Evolutionary conservation across 306 rosid genomes (phyloP).

Genomic region (Dalbergia oliveri): DNA sequence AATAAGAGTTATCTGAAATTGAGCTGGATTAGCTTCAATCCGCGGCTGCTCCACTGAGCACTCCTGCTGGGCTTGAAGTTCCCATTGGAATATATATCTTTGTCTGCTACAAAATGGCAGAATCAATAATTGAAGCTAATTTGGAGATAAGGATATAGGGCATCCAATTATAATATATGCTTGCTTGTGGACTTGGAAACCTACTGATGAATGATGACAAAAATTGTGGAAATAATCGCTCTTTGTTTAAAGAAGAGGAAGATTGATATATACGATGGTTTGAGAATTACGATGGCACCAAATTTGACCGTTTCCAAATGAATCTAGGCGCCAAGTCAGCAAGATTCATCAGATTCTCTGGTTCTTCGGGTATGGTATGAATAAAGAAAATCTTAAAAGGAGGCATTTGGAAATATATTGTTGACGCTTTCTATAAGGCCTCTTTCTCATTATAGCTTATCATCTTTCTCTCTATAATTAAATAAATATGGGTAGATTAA

Average conservation of each 20-base stretch:
- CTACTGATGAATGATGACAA: too few species aligned
- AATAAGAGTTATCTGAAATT: not conserved
- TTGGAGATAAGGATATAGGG: not conserved
- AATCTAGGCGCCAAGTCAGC: not conserved
- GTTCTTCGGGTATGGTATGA: not conserved
- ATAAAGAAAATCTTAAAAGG: not conserved
- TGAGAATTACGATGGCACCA: not conserved
- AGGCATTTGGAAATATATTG: slow-evolving; percentile 6
- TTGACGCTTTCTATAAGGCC: not conserved
- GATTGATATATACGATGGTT: not conserved
- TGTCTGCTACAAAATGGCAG: not conserved
- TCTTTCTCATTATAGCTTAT: not conserved
- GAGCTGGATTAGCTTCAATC: slow-evolving; percentile 10
- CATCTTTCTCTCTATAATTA: too few species aligned
- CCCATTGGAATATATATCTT: not conserved
- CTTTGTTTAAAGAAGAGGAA: not conserved
- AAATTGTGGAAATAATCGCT: not conserved
- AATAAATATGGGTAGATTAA: too few species aligned
- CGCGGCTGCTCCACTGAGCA: not conserved
- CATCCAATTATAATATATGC: not conserved
- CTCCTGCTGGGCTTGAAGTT: not conserved
- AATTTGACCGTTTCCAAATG: not conserved
- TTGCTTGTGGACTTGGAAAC: not conserved
- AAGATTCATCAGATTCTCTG: not conserved
- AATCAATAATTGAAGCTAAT: not conserved